These are phyloP conservation scores for Calonectria pseudoturangicola DNA, from an alignment of 2,329 filamentous ascomycete species.

Conservation along the genomic window DNA sequence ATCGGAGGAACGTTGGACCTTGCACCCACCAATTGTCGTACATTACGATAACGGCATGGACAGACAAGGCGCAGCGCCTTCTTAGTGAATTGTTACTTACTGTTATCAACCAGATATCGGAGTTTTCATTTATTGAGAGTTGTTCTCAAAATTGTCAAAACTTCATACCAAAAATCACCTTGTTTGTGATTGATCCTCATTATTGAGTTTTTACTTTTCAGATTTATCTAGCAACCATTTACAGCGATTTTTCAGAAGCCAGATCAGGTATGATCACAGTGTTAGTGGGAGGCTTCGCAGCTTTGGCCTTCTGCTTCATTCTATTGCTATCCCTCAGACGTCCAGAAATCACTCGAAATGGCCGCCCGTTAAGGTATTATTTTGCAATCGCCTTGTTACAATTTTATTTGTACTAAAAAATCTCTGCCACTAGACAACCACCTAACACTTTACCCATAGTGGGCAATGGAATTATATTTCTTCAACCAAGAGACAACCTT, in stretches of 20 bases:
- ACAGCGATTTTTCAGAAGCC: no score
- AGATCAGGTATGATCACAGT: not conserved
- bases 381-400: no score
- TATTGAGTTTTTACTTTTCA: no score
- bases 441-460: constrained; percentile 72
- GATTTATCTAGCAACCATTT: not conserved
- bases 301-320: not conserved
- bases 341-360: not conserved
- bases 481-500: constrained; percentile 75
- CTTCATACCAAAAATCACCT: no score
- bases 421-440: constrained; percentile 61
- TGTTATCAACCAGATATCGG: accelerated
- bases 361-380: not conserved
- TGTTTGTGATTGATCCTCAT: no score
- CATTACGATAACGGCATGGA: not conserved
- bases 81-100: not conserved
- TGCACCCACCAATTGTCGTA: not conserved
- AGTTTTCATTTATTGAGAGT: not conserved
- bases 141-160: not conserved
- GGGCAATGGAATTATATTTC: constrained; percentile 77
- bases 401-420: not conserved
- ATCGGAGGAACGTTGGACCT: not conserved
- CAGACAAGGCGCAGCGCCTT: not conserved
- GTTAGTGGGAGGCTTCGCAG: not conserved
- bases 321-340: no score